Conservation (phyloP, 257 asterid species). For the Solanum habrochaites region DNA sequence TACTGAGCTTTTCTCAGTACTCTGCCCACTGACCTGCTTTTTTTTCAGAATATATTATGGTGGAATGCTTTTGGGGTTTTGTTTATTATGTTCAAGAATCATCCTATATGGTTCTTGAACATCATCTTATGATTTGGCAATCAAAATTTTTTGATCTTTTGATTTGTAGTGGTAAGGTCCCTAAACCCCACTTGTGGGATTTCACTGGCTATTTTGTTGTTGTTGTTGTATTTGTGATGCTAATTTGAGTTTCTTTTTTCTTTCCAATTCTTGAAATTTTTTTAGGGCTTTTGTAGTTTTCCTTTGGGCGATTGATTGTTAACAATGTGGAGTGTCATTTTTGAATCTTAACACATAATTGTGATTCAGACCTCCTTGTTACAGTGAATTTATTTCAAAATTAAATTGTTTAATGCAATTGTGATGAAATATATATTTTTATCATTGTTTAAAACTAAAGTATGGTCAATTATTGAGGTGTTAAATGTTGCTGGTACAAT, state of each 20-base stretch:
- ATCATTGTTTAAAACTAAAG: too few species aligned
- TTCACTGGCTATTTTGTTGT: too few species aligned
- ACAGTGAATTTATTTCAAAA: not conserved
- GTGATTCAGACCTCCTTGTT: not conserved
- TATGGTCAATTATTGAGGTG: not conserved
- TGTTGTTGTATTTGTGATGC: not conserved
- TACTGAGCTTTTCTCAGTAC: constrained; percentile 60
- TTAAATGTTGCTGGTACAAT: not conserved
- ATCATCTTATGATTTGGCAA: not conserved
- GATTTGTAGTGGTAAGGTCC: not conserved
- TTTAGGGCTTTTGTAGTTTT: not conserved
- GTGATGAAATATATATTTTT: too few species aligned
- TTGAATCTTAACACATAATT: not conserved
- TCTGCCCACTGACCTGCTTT: not conserved
- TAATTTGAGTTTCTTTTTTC: not conserved
- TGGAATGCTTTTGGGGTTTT: not conserved
- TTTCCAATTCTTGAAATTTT: not conserved
- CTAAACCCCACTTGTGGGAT: not conserved
- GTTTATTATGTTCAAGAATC: not conserved
- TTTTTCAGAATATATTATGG: not conserved
- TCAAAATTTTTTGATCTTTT: not conserved
- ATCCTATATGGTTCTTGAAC: not conserved
- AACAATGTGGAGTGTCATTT: not conserved
- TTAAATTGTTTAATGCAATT: too few species aligned
- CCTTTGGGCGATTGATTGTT: not conserved